Evolutionary conservation across 148 eudicot genomes (phyloP).

Genomic region (Cornus controversa): DNA sequence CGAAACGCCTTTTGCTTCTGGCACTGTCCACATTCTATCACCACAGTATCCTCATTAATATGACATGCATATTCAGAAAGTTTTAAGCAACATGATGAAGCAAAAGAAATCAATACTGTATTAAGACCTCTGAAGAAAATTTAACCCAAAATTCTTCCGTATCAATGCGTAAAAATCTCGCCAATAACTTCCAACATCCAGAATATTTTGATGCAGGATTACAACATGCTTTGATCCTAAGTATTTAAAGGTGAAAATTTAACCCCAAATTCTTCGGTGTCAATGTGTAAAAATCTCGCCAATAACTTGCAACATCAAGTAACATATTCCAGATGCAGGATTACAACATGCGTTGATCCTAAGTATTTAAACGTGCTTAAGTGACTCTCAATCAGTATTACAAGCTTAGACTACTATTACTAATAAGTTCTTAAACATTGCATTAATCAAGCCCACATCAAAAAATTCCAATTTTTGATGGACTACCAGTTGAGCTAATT

Average conservation of each 20-base stretch:
- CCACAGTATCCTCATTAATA: slow-evolving; percentile 3
- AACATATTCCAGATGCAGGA: background rate
- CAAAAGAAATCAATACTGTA: background rate
- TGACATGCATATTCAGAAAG: background rate
- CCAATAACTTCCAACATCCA: background rate
- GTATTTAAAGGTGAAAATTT: background rate
- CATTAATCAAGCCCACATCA: background rate
- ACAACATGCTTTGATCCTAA: background rate
- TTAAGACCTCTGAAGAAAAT: background rate
- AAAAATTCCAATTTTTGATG: background rate
- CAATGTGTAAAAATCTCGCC: background rate
- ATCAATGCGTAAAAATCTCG: background rate
- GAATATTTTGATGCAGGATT: background rate
- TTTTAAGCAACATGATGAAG: background rate
- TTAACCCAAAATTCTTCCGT: background rate
- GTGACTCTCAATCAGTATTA: background rate
- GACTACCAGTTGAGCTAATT: background rate
- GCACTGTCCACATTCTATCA: slow-evolving; percentile 64
- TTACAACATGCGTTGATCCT: background rate
- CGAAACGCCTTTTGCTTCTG: slow-evolving; percentile 65
- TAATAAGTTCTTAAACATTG: background rate
- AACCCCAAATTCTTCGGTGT: background rate
- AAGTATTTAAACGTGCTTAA: background rate
- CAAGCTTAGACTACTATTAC: background rate
- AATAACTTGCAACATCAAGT: background rate